These are phyloP conservation scores for Termitomyces sp. DNA, from an alignment of 768 basidiomycete species.

Conservation along the genomic window DNA sequence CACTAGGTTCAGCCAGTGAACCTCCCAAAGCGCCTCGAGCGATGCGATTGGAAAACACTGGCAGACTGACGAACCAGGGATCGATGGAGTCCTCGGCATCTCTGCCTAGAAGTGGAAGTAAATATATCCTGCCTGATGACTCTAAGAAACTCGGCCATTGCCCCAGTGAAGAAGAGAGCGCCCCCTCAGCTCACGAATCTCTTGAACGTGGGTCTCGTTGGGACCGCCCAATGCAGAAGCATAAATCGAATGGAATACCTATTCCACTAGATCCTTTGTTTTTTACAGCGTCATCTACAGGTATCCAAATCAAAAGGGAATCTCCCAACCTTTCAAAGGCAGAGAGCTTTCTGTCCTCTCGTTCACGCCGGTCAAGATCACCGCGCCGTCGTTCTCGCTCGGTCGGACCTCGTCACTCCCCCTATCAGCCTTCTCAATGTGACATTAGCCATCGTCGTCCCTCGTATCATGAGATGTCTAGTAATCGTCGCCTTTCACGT, in stretches of 20 bases:
- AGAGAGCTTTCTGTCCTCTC: not conserved
- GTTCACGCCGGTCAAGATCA: not conserved
- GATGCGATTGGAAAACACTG: conserved; percentile 9
- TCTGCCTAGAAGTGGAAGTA: not conserved
- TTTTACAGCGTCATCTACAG: conserved; percentile 3
- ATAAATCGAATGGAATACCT: conserved; percentile 5
- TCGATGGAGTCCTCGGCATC: not conserved
- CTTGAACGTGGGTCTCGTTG: not conserved
- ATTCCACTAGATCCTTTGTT: conserved; percentile 16
- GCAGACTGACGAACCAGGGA: not conserved
- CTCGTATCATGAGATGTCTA: not conserved
- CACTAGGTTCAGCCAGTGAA: conserved; percentile 3
- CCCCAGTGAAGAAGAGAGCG: not conserved
- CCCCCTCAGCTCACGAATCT: not conserved
- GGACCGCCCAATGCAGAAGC: not conserved
- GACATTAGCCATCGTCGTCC: not conserved
- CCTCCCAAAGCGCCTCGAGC: conserved; percentile 18
- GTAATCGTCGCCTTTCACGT: not conserved
- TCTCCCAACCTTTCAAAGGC: conserved; percentile 4
- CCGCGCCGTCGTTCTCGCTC: conserved; percentile 4
- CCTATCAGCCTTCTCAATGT: not conserved
- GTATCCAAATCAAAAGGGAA: not conserved
- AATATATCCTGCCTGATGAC: not conserved
- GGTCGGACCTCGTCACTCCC: not conserved
- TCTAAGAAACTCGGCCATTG: not conserved